phyloP scores from a whole-genome alignment of 2,329 filamentous ascomycete species.

The Teratosphaeria viscida region DNA sequence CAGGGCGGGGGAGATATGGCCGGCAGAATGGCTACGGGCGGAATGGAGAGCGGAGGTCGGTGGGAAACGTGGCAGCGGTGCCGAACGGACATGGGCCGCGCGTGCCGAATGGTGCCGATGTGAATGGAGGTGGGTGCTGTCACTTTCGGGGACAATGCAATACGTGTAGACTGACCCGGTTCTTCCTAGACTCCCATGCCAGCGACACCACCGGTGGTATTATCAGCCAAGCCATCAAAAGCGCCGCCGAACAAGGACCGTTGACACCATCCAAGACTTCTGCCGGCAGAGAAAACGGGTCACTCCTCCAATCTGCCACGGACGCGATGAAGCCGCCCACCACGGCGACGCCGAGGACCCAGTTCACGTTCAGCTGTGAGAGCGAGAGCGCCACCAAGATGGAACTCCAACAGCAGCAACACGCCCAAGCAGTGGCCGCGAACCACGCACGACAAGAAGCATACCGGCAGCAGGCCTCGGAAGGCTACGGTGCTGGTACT shows the following conservation, averaged over 20 bases:
- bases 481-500: background rate
- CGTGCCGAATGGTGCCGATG: background rate
- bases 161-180: background rate
- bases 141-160: background rate
- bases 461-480: background rate
- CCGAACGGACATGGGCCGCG: background rate
- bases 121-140: background rate
- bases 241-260: constrained; percentile 58
- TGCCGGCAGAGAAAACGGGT: constrained; percentile 57
- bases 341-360: constrained; percentile 60
- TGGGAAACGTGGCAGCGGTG: constrained; percentile 24
- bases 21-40: constrained; percentile 34
- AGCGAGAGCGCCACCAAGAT: constrained; percentile 74
- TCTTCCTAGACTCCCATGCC: constrained; percentile 29
- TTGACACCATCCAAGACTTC: constrained; percentile 39
- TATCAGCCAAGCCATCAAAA: constrained; percentile 85
- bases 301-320: constrained; percentile 59
- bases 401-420: constrained; percentile 20
- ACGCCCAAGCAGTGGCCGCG: constrained; percentile 4
- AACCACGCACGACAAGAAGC: constrained; percentile 1
- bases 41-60: constrained; percentile 26
- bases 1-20: constrained; percentile 76
- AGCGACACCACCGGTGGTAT: constrained; percentile 49
- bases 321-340: constrained; percentile 32
- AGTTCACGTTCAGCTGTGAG: constrained; percentile 95